Conservation (phyloP, 352 stramenopile genomes). For the Globisporangium canariense region DNA sequence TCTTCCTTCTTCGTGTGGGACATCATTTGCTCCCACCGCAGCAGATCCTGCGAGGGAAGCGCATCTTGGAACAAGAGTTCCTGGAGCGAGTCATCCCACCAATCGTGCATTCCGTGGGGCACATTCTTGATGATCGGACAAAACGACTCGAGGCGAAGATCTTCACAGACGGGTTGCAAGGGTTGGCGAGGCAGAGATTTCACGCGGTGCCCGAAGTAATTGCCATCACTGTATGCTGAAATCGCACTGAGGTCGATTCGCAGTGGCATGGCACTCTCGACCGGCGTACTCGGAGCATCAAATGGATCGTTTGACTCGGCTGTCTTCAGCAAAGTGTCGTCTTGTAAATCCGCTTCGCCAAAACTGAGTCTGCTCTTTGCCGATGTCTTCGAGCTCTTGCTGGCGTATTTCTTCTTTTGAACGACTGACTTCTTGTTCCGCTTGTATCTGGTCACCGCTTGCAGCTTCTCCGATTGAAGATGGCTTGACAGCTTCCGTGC, state of each 20-base stretch:
- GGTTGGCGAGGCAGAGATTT: not conserved
- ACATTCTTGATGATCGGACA: slow-evolving; percentile 12
- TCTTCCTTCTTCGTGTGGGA: not conserved
- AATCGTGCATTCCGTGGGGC: slow-evolving; percentile 17
- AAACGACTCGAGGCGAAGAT: slow-evolving; percentile 3
- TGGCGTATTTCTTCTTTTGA: slow-evolving; percentile 5
- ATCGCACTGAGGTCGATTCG: slow-evolving; percentile 9
- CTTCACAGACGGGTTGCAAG: slow-evolving; percentile 21
- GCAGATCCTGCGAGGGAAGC: slow-evolving; percentile 30
- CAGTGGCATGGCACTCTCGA: not conserved
- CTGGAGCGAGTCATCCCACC: slow-evolving; percentile 49
- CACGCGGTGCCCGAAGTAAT: not conserved
- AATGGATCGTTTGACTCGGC: not conserved
- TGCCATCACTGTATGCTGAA: not conserved
- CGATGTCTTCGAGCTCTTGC: not conserved
- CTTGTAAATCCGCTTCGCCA: not conserved
- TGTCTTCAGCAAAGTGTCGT: not conserved
- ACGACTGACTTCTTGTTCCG: slow-evolving; percentile 1
- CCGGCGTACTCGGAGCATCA: not conserved
- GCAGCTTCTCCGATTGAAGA: slow-evolving; percentile 2
- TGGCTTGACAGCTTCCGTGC: slow-evolving; percentile 1
- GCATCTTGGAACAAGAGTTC: slow-evolving; percentile 37
- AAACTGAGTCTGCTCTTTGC: slow-evolving; percentile 8
- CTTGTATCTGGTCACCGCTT: not conserved
- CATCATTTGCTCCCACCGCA: slow-evolving; percentile 46